Evolutionary conservation across 306 rosid species (phyloP), one percentile per base, ranked within the genome.

Genomic region (Cucurbita ficifolia): DNA sequence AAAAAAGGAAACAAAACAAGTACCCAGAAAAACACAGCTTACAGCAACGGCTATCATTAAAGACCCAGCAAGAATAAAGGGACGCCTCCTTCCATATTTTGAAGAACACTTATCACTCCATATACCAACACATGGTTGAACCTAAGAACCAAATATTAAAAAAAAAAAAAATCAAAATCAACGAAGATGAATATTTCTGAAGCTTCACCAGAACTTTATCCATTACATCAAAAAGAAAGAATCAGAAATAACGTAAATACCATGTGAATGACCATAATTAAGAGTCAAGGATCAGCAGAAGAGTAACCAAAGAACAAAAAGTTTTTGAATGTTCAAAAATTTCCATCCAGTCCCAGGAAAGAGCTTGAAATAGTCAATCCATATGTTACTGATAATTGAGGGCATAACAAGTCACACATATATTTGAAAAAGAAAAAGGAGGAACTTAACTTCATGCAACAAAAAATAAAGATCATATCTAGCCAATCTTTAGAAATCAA

Each of bases 21-120:
- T 69, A 45, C 73, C 14, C 61, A 76, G 49, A 76, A 70, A 51
- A 53, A 55, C 29, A 50, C 76, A 76, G 76, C 97, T 87, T 84
- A 94, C 99, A 24, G 99, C 86, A 55, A 82, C 73, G 45, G 88
- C 87, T 56, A 94, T 94, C 96, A 94, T 74, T 58, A 94, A 79
- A 78, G 97, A 85, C 50, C 99, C 99, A n/a, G 86, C 91, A 79
- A 94, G 86, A 85, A 94, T 94, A 78, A 91, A 94, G 18, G 99
- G 99, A 46, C 97, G 97, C 60, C 99, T 86, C 81, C 97, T 91
- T 79, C 99, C 99, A 75, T 78, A 87, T 76, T 81, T 94, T 72
- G 96, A 91, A 72, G 88, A 84, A 83, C 99, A 94, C 79, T 86
- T 94, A 80, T 94, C 99, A 79, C 97, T 94, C 99, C 99, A 94